Percentiles rank a stretch among this genome's conserved stretches.
phyloP scores from a whole-genome alignment of 2,329 filamentous ascomycete genomes.

The Exophiala bonariae region DNA sequence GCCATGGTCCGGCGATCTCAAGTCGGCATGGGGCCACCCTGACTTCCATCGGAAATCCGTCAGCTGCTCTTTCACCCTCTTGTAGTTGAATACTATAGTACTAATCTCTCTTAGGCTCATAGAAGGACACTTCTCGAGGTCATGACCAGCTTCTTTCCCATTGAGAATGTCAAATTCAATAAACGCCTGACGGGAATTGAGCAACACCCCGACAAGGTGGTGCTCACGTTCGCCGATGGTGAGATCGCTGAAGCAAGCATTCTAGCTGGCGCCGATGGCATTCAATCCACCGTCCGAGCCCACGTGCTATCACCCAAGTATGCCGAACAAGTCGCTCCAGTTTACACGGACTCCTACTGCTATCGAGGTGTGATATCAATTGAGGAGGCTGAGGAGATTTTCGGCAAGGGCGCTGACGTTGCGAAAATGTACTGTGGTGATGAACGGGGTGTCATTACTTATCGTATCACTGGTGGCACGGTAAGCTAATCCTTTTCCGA shows the following conservation, averaged over 20 bases:
- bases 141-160: neutral
- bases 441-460: conserved; percentile 16
- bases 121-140: neutral
- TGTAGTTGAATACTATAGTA: neutral
- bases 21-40: conserved; percentile 18
- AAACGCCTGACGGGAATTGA: conserved; percentile 12
- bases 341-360: conserved; percentile 18
- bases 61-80: conserved; percentile 14
- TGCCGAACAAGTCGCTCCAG: conserved; percentile 14
- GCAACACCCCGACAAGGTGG: conserved; percentile 8
- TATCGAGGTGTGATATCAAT: conserved; percentile 15
- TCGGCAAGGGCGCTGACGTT: conserved; percentile 21
- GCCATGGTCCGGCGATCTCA: conserved; percentile 18
- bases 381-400: conserved; percentile 6
- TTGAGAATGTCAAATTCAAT: conserved; percentile 19
- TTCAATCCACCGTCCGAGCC: conserved; percentile 1
- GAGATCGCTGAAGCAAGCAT: conserved; percentile 6
- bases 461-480: conserved; percentile 17
- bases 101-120: neutral
- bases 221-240: conserved; percentile 1
- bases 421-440: conserved; percentile 23
- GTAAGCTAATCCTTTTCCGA: conserved; percentile 18
- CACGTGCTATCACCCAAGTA: conserved; percentile 12
- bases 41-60: conserved; percentile 20
- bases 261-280: conserved; percentile 15